phyloP scores from a whole-genome alignment of 169 alveolate species.

The Plasmodium ovale region DNA sequence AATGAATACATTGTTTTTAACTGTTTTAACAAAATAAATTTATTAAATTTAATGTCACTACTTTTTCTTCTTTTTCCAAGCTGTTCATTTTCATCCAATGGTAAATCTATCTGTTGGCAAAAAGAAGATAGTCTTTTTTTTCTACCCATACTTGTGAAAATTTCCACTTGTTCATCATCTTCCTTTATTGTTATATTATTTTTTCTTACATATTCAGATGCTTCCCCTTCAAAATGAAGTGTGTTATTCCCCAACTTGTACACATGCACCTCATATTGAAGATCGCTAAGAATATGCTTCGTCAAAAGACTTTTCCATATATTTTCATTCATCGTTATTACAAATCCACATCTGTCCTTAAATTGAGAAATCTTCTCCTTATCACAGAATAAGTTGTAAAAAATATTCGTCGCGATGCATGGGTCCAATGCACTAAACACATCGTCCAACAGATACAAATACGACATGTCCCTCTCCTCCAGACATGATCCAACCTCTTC shows the following conservation, averaged over 20 bases:
- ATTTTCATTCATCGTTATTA: conserved; percentile 38
- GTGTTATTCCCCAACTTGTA: conserved; percentile 22
- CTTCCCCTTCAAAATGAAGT: conserved; percentile 17
- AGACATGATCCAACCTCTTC: too few relatives aligned
- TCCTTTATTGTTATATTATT: not conserved
- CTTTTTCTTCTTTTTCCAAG: not conserved
- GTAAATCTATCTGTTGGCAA: not conserved
- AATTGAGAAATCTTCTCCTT: conserved; percentile 10
- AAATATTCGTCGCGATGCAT: conserved; percentile 76
- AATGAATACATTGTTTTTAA: conserved; percentile 13
- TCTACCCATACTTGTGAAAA: not conserved
- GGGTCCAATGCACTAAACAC: conserved; percentile 83
- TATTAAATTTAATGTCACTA: conserved; percentile 16
- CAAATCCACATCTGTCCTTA: conserved; percentile 16
- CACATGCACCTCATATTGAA: conserved; percentile 41
- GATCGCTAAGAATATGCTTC: not conserved
- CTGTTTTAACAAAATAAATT: conserved; percentile 24
- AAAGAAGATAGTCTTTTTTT: not conserved
- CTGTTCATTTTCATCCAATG: not conserved
- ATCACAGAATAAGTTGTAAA: conserved; percentile 79
- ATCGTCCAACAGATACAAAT: conserved; percentile 76
- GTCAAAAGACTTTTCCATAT: conserved; percentile 20
- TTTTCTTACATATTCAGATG: conserved; percentile 19
- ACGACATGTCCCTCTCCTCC: conserved; percentile 16
- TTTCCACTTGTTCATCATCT: not conserved